A percentile compares a stretch with the other conserved stretches of the same genome.
Evolutionary conservation across 176 grass and related monocot species (phyloP).

Genomic region (Olyra latifolia): DNA sequence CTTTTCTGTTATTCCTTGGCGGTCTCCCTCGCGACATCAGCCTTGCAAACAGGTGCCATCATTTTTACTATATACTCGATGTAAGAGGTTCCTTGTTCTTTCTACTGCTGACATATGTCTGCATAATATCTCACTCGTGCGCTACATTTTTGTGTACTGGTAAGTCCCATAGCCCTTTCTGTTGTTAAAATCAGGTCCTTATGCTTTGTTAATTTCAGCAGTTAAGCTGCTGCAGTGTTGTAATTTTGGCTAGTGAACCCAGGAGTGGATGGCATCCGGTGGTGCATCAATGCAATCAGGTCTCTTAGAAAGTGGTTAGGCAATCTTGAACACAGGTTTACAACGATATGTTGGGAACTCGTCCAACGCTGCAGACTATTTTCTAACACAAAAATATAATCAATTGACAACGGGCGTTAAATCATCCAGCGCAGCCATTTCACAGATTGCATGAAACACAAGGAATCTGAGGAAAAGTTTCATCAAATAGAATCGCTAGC

Average conservation of each 20-base stretch:
- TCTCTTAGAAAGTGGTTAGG: neutral
- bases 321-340: neutral
- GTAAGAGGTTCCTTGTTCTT: neutral
- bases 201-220: neutral
- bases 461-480: neutral
- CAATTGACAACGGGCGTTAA: neutral
- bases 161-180: neutral
- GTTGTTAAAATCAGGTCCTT: neutral
- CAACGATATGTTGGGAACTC: neutral
- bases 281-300: too few species aligned
- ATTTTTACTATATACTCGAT: neutral
- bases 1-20: too few species aligned
- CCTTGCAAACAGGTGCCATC: too few species aligned
- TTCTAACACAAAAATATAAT: neutral
- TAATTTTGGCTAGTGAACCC: too few species aligned
- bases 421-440: neutral
- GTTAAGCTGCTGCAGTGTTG: too few species aligned
- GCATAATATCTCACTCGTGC: neutral
- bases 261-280: too few species aligned
- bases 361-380: neutral
- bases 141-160: neutral
- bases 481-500: constrained; percentile 26
- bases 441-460: neutral
- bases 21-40: too few species aligned
- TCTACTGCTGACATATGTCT: neutral